A percentile compares a stretch with the other conserved stretches of the same genome.
Conservation (phyloP, 2,329 filamentous ascomycete genomes). For the Arthrinium puccinioides region DNA sequence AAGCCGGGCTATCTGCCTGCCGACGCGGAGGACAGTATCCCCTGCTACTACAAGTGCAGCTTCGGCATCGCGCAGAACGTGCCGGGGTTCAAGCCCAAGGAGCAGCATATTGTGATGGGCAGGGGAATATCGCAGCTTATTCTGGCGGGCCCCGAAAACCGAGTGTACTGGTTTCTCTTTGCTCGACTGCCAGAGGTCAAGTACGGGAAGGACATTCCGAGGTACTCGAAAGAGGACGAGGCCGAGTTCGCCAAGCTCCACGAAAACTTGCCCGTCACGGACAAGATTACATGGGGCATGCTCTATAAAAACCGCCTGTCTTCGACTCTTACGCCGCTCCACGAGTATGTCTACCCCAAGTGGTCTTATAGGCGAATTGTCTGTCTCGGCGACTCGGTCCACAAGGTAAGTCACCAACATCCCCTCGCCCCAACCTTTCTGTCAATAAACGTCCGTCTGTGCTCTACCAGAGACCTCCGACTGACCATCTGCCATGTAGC, state of each 20-base stretch:
- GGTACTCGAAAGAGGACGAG: constrained; percentile 24
- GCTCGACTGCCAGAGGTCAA: constrained; percentile 19
- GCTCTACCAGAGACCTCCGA: background rate
- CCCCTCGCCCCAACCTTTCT: background rate
- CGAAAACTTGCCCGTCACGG: constrained; percentile 11
- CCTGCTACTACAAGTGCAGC: constrained; percentile 24
- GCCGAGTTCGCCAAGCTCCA: constrained; percentile 17
- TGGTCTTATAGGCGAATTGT: constrained; percentile 25
- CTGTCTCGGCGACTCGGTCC: constrained; percentile 22
- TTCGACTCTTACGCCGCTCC: constrained; percentile 23
- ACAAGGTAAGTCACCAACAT: constrained; percentile 20
- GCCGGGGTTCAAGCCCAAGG: constrained; percentile 9
- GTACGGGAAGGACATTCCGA: constrained; percentile 23
- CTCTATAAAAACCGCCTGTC: constrained; percentile 19
- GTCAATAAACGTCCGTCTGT: background rate
- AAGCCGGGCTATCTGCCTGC: constrained; percentile 16
- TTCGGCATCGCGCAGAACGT: constrained; percentile 29
- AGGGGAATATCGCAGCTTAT: constrained; percentile 18
- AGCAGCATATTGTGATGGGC: constrained; percentile 13
- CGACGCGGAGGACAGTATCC: constrained; percentile 11
- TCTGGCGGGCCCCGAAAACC: constrained; percentile 18
- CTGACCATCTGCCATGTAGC: constrained; percentile 10
- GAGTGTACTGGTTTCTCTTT: constrained; percentile 30
- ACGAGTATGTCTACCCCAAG: constrained; percentile 23
- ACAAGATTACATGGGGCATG: constrained; percentile 19